phyloP scores from a whole-genome alignment of 2,329 filamentous ascomycete genomes.

The Aspergillus fijiensis region DNA sequence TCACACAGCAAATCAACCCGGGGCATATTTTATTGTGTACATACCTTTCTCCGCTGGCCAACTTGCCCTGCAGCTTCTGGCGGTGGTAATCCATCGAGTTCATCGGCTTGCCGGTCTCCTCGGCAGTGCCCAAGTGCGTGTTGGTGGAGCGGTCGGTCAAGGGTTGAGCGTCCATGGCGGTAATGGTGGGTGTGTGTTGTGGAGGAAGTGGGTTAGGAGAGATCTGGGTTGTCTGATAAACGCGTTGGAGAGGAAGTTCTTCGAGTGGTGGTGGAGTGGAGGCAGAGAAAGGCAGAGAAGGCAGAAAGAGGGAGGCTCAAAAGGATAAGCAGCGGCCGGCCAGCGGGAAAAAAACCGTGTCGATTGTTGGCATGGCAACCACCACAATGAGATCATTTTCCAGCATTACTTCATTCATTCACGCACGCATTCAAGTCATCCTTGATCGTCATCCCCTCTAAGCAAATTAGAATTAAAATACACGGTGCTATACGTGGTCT shows the following conservation, averaged over 20 bases:
- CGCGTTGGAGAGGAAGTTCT: constrained; percentile 6
- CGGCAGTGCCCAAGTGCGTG: constrained; percentile 34
- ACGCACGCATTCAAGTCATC: too few species aligned
- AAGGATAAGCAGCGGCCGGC: constrained; percentile 16
- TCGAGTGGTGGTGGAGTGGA: constrained; percentile 9
- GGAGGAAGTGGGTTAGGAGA: background rate
- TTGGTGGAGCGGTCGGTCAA: constrained; percentile 44
- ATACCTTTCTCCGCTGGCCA: constrained; percentile 42
- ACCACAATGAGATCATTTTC: constrained; percentile 29
- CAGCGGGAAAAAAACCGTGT: constrained; percentile 24
- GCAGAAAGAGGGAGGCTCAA: constrained; percentile 22
- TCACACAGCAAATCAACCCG: background rate
- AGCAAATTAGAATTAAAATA: too few species aligned
- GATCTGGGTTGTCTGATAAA: background rate
- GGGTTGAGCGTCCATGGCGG: constrained; percentile 40
- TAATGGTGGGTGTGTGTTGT: constrained; percentile 9
- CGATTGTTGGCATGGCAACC: constrained; percentile 45
- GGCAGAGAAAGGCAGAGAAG: constrained; percentile 13
- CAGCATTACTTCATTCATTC: too few species aligned
- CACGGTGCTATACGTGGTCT: background rate
- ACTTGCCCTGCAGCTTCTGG: constrained; percentile 42
- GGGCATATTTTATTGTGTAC: constrained; percentile 8
- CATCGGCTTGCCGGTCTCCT: constrained; percentile 26
- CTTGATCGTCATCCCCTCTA: too few species aligned
- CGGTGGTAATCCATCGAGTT: constrained; percentile 47